Conservation (phyloP, 352 stramenopile genomes). For the Aphanomyces euteiches region DNA sequence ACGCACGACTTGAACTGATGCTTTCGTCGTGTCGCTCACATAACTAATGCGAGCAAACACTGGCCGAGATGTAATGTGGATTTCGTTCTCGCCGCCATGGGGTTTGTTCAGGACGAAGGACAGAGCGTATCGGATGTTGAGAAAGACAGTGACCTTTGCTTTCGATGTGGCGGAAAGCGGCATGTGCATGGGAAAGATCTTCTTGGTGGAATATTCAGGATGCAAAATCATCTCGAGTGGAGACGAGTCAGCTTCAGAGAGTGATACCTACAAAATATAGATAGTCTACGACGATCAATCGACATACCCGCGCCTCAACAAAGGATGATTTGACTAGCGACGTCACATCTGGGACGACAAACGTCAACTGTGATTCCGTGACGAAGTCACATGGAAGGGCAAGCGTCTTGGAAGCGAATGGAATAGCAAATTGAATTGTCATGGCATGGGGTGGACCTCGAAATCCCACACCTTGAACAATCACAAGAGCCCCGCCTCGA, state of each 20-base stretch:
- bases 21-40: constrained; percentile 20
- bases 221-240: constrained; percentile 8
- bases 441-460: background rate
- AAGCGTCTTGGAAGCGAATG: background rate
- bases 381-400: background rate
- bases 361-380: constrained; percentile 4
- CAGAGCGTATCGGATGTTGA: constrained; percentile 16
- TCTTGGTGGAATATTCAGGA: constrained; percentile 22
- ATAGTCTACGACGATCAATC: background rate
- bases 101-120: constrained; percentile 6
- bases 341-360: constrained; percentile 7
- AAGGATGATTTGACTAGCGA: background rate
- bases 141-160: constrained; percentile 21
- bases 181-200: constrained; percentile 23
- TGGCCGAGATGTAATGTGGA: background rate
- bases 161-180: constrained; percentile 22
- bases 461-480: constrained; percentile 12
- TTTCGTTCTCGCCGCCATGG: background rate
- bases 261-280: background rate
- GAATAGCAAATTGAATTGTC: constrained; percentile 5
- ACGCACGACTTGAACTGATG: constrained; percentile 9
- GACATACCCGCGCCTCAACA: background rate
- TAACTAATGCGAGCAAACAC: constrained; percentile 26
- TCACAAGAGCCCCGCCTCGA: background rate
- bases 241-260: background rate